Base-by-base conservation (phyloP, 2,329 filamentous ascomycete genomes). In the Tolypocladium tundrense region DNA sequence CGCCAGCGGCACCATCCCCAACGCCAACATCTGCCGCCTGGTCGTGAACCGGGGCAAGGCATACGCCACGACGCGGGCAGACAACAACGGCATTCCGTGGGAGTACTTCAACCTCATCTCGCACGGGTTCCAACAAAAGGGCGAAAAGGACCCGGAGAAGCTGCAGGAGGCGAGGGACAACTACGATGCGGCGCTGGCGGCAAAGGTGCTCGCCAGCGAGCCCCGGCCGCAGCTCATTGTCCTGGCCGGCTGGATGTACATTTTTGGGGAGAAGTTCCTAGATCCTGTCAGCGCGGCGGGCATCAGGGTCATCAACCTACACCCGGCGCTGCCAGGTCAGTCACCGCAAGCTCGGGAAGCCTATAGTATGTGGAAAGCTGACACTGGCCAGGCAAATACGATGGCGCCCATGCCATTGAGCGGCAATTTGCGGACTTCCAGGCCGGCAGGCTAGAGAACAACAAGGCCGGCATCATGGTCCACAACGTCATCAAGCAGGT, bases 171-270 rank as follows among this genome's bases (percentile, higher is more conserved):
- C 85, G 1, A 82, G 90, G 24, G 75, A 79, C 52, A 78, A 78
- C 56, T 95, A 94, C 72, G 91, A 96, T 69, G 81, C 83, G 13
- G 88, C 88, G 50, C 77, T 96, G 60, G 88, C 90, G 0, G 71
- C 79, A 50, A 78, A 87, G 60, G 81, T 95, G 55, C 76, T 93
- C 24, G 63, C 65, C 7, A 57, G 56, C 10, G 62, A 73, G 7
- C 81, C 87, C 61, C 72, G 73, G 59, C 90, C 91, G 0, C 82
- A 91, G 56, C 73, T 96, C 57, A 83, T 96, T 53, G 87, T 94
- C 8, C 88, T 91, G 64, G 87, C 89, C 7, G 91, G 91, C 5
- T 96, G 89, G 81, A 95, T 95, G 90, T 87, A 94, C 70, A 87
- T 95, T 58, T 81, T 95, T 54, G 85, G 85, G 0, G 77, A 78